Conservation (phyloP, 2,329 filamentous ascomycete species). For the Talaromyces amestolkiae region DNA sequence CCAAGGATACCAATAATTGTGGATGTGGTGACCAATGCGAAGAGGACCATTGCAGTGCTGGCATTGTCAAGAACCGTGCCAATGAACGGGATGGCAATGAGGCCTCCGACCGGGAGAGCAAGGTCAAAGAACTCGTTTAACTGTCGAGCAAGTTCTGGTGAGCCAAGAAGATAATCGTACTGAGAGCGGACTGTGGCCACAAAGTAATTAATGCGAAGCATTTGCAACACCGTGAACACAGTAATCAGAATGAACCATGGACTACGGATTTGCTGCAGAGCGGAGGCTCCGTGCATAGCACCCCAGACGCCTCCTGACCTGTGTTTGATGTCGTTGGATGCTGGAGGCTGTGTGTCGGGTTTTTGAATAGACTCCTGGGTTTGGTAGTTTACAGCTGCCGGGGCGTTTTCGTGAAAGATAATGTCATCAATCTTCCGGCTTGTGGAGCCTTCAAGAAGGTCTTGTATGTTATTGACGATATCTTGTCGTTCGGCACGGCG, state of each 20-base stretch:
- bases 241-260: slow-evolving; percentile 85
- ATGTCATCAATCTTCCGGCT: slow-evolving; percentile 21
- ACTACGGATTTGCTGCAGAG: slow-evolving; percentile 69
- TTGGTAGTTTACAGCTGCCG: slow-evolving; percentile 10
- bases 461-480: slow-evolving; percentile 68
- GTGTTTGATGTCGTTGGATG: slow-evolving; percentile 16
- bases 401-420: slow-evolving; percentile 21
- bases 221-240: slow-evolving; percentile 73
- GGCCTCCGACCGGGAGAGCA: slow-evolving; percentile 77
- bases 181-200: slow-evolving; percentile 82
- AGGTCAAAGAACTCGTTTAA: slow-evolving; percentile 85
- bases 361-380: slow-evolving; percentile 13
- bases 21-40: slow-evolving; percentile 66
- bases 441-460: slow-evolving; percentile 58
- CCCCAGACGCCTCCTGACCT: slow-evolving; percentile 70
- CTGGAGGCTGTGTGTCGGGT: slow-evolving; percentile 29
- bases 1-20: slow-evolving; percentile 75
- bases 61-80: slow-evolving; percentile 74
- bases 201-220: slow-evolving; percentile 87
- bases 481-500: slow-evolving; percentile 60
- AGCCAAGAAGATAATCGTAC: slow-evolving; percentile 71
- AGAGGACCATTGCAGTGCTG: slow-evolving; percentile 68
- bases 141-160: slow-evolving; percentile 58
- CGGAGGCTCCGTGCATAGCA: slow-evolving; percentile 71
- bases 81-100: slow-evolving; percentile 83